These are phyloP conservation scores for Leavenworthia alabamica DNA, from an alignment of 345 rosid species.

Conservation along the genomic window DNA sequence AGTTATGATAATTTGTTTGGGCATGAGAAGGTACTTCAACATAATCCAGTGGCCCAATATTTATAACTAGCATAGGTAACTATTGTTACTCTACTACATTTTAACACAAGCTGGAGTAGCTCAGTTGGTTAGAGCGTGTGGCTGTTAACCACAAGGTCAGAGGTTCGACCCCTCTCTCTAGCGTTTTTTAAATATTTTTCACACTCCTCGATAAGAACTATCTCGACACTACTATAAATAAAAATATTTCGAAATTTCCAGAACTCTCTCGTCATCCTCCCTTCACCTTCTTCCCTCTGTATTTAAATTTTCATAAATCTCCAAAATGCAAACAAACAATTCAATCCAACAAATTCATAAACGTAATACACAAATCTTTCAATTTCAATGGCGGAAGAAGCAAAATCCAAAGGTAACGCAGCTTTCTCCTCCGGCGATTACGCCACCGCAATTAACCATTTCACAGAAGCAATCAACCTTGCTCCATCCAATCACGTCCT, in stretches of 20 bases:
- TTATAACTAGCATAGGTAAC: no score
- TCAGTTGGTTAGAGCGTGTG: conserved; percentile 65
- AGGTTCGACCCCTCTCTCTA: conserved; percentile 45
- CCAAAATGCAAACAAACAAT: background rate
- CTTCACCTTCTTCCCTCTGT: background rate
- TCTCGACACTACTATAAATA: background rate
- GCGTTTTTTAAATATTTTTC: background rate
- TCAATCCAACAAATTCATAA: background rate
- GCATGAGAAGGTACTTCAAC: background rate
- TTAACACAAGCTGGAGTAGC: conserved; percentile 2
- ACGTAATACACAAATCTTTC: background rate
- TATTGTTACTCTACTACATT: no score
- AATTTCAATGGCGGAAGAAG: conserved; percentile 60
- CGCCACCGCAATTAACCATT: conserved; percentile 60
- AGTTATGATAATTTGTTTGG: background rate
- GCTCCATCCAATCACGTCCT: conserved; percentile 76
- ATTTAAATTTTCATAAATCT: background rate
- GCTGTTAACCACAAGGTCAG: conserved; percentile 40
- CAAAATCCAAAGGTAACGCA: conserved; percentile 81
- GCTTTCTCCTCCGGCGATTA: conserved; percentile 88
- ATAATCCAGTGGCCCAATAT: background rate
- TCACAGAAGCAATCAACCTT: conserved; percentile 73
- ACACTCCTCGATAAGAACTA: background rate
- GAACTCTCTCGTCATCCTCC: conserved; percentile 13
- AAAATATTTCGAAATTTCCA: conserved; percentile 9